phyloP scores from a whole-genome alignment of 2,329 filamentous ascomycete genomes.

The Phaeosphaeriaceae sp. region DNA sequence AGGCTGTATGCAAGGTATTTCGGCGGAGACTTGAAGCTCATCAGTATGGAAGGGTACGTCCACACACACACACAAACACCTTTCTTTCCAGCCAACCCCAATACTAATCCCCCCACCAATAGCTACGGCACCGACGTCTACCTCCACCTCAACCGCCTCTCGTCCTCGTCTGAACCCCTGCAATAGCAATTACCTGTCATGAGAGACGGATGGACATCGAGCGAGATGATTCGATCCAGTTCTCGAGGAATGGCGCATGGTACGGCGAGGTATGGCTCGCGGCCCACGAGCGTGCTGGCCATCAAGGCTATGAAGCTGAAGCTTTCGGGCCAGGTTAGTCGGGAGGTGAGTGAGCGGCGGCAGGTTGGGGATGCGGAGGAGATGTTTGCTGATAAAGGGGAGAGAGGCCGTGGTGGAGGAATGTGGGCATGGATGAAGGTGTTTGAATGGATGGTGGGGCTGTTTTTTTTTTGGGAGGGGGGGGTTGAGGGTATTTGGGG shows the following conservation, averaged over 20 bases:
- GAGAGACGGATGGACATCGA: conserved; percentile 68
- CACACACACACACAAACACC: background rate
- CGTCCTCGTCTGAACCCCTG: conserved; percentile 92
- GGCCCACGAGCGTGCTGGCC: conserved; percentile 50
- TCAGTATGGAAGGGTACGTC: conserved; percentile 97
- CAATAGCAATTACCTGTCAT: conserved; percentile 92
- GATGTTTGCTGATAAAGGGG: conserved; percentile 61
- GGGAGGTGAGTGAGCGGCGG: conserved; percentile 81
- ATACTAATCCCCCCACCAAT: conserved; percentile 20
- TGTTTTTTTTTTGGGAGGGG: too few relatives aligned
- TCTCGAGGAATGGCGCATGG: conserved; percentile 66
- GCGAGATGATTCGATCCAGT: conserved; percentile 36
- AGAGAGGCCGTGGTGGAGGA: conserved; percentile 54
- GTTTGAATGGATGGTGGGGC: conserved; percentile 47
- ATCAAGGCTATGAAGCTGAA: conserved; percentile 68
- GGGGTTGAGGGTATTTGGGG: conserved; percentile 1
- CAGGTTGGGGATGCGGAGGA: conserved; percentile 89
- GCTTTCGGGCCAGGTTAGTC: conserved; percentile 60
- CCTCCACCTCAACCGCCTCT: conserved; percentile 93
- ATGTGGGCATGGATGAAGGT: conserved; percentile 58
- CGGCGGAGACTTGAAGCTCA: conserved; percentile 94
- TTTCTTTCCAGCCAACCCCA: background rate
- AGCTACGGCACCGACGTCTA: conserved; percentile 99
- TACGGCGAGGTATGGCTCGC: conserved; percentile 15
- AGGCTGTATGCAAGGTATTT: conserved; percentile 96